Evolutionary conservation across 2,329 filamentous ascomycete genomes (phyloP).

Genomic region (Colletotrichum graminicola): DNA sequence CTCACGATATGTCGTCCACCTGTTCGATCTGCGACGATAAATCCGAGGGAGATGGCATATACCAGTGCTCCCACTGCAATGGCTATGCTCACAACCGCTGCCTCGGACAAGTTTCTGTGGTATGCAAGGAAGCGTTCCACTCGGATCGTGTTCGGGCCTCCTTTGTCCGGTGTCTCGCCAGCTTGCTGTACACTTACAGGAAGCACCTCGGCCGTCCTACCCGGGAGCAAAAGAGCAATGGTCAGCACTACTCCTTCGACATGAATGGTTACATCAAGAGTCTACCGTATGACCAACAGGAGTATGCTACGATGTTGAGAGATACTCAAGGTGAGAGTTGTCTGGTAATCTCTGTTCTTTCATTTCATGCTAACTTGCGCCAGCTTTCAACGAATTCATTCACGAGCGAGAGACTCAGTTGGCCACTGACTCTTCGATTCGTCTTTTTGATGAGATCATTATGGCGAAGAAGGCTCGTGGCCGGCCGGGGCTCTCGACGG

Average conservation of each 20-base stretch:
- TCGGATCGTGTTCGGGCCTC: conserved; percentile 72
- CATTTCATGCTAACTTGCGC: conserved; percentile 44
- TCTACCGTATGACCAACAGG: conserved; percentile 74
- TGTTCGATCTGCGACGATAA: conserved; percentile 85
- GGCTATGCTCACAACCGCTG: conserved; percentile 70
- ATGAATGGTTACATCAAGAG: conserved; percentile 75
- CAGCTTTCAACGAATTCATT: conserved; percentile 83
- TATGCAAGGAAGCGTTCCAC: conserved; percentile 73
- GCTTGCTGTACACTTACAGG: conserved; percentile 74
- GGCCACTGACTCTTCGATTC: conserved; percentile 73
- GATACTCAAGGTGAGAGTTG: conserved; percentile 71
- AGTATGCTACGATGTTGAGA: conserved; percentile 73
- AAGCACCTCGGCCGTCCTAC: conserved; percentile 71
- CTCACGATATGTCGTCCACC: conserved; percentile 68
- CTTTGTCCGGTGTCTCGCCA: conserved; percentile 75
- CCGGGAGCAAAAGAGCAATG: conserved; percentile 70
- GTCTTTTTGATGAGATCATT: conserved; percentile 87
- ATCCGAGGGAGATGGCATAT: conserved; percentile 78
- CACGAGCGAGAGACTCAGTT: conserved; percentile 80
- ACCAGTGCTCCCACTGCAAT: conserved; percentile 77
- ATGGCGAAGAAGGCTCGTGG: conserved; percentile 80
- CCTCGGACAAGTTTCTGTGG: conserved; percentile 72
- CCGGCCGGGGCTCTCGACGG: conserved; percentile 73
- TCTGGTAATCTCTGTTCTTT: background rate
- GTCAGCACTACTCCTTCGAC: conserved; percentile 73